Evolutionary conservation across 164 flowering plant species (phyloP), one percentile per base, ranked within the genome.

Genomic region (Akebia trifoliata): DNA sequence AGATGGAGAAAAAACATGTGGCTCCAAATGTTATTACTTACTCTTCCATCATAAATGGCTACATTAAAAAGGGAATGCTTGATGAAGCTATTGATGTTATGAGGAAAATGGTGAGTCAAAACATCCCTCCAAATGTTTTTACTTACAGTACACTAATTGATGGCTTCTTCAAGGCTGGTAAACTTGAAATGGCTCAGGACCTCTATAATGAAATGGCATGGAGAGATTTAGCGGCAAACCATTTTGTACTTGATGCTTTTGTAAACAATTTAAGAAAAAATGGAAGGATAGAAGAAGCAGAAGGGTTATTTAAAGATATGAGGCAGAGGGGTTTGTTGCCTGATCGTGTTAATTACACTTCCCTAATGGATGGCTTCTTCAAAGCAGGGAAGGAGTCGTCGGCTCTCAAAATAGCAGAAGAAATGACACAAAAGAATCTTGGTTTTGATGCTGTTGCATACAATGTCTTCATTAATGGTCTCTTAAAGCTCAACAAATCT

Each of bases 341-440:
- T 32, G 99, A 93, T 63, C 64, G 47, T 57, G 83, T 84, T 39
- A 93, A 81, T 67, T 90, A 82, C 71, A 87, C 99, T 44, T 80
- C 90, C 45, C 59, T 87, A 38, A 83, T 93, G 82, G 96, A 93
- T 73, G 92, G 90, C 11, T 73, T 76, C 57, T 83, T 93, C 52
- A 90, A 83, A 76, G 73, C 45, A 18, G 86, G 96, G 35, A 76
- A 81, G 40, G 81, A 74, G 57, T 72, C 90, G 9, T 71, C 62
- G 69, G 99, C 92, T 65, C 68, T 84, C 35, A 65, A 66, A 53
- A 29, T 76, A 38, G 92, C 80, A 21, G 72, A 82, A 61, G 89
- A 85, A 63, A 80, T 90, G 86, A 61, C 63, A 17, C 72, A 80
- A 53, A 85, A 70, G 55, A 67, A 74, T 44, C 37, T 79, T 21